Evolutionary conservation across 306 rosid species (phyloP), one percentile per base, ranked within the genome.

Genomic region (Malus fusca): DNA sequence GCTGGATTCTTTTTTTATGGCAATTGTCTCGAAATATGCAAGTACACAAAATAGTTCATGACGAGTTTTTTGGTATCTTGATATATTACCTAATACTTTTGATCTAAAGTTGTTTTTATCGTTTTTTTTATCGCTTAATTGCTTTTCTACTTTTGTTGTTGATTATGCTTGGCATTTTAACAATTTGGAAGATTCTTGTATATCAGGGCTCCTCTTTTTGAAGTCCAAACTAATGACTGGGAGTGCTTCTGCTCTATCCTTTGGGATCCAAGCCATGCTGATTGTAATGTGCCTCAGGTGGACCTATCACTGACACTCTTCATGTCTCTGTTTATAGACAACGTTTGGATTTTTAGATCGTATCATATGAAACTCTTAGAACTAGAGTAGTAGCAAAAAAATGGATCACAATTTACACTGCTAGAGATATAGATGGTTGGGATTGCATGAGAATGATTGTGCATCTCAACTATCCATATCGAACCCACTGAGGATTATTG

Each of bases 251-350:
- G 86, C 81, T 84, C 81, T 66, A 60, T 81, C 46, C 84, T 76
- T 25, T 84, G 88, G 90, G 88, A 87, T 77, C 83, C 88, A 70
- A 58, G 69, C 73, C 82, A 71, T 66, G 90, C 90, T 62, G 88
- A 87, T 79, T 87, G 90, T 77, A 79, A 83, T 48, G 88, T 82
- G 55, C 84, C 86, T 66, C 90, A 87, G 90, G 90, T 87, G 74
- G n/a, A 66, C 65, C 69, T 69, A 75, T 72, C 33, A 21, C 55
- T 78, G 12, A 11, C 28, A n/a, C 23, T 53, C 10, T 13, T 43
- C 21, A 33, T 61, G 35, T 72, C 42, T 76, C 64, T 33, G 25
- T 22, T 60, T n/a, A 10, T 60, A 23, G 33, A 18, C 13, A 33
- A 7, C 6, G 22, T 48, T 21, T 14, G 15, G 44, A 58, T 35